Evolutionary conservation across 2,329 filamentous ascomycete genomes (phyloP), one percentile per base, ranked within the genome.

Genomic region (Fusarium falciforme): DNA sequence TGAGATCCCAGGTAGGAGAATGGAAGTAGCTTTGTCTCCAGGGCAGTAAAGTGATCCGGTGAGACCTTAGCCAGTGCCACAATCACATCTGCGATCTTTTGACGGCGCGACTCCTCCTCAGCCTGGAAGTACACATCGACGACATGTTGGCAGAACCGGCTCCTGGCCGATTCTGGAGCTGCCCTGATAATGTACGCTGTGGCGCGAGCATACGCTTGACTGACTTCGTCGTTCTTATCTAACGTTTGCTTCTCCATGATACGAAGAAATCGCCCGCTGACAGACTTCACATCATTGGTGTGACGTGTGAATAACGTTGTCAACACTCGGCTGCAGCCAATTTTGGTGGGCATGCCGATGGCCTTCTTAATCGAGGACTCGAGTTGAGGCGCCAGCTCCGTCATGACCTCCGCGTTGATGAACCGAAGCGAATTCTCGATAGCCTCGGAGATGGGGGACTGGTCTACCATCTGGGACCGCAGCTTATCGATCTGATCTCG

Each of bases 171-270:
- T 14, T 89, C 83, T 11, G 86, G 85, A 0, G 86, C 88, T 2
- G 88, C 84, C 33, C 91, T 90, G 76, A 96, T 88, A 64, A 98
- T 87, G 80, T 98, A 98, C 0, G 96, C 96, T 25, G 94, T 90
- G 4, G 95, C 92, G 62, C 91, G 92, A 22, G 95, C 96, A 80
- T 98, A 99, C 3, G 93, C 93, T 71, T 93, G 93, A 79, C 93
- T 95, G 66, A 98, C 95, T 20, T 97, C 96, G 76, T 98, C 95
- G 79, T 99, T 99, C 72, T 93, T 92, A 81, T 99, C 96, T 59
- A 98, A 88, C 1, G 95, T 90, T 67, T 95, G 90, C 81, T 94
- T 96, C 77, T 94, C 91, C 72, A 98, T 88, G 11, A 95, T 81
- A 73, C 92, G 92, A 60, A 98, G 86, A 77, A 98, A 95, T 10